Evolutionary conservation across 805 yeast species (phyloP).

Genomic region (Ogataea polymorpha): DNA sequence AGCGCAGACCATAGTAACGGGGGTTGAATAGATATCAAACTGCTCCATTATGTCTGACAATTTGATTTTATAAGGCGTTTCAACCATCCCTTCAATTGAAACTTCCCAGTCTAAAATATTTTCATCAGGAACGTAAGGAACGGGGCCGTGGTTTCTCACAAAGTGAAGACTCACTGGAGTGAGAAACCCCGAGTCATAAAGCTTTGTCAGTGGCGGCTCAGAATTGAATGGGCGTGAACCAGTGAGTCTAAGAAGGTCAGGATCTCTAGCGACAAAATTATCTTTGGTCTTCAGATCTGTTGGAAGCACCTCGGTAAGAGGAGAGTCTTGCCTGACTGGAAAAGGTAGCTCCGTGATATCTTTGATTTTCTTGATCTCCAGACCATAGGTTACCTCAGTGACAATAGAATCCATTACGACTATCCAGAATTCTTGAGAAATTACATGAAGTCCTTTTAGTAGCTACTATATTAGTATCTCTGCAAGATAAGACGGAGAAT

Average conservation of each 20-base stretch:
- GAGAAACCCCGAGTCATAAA: conserved; percentile 31
- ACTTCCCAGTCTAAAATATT: conserved; percentile 30
- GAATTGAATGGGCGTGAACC: conserved; percentile 36
- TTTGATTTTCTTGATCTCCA: conserved; percentile 1
- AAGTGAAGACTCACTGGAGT: conserved; percentile 33
- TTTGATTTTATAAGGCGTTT: conserved; percentile 26
- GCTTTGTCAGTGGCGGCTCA: conserved; percentile 31
- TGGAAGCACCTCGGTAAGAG: conserved; percentile 18
- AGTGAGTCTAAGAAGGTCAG: conserved; percentile 30
- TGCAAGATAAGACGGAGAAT: conserved; percentile 5
- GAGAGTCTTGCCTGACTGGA: conserved; percentile 18
- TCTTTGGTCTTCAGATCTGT: conserved; percentile 32
- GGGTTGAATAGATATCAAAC: conserved; percentile 32
- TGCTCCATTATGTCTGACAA: conserved; percentile 25
- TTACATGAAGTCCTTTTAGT: too few species aligned
- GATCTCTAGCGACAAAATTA: conserved; percentile 31
- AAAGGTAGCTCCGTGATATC: conserved; percentile 14
- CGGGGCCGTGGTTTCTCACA: conserved; percentile 37
- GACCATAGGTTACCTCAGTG: not conserved
- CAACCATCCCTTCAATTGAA: conserved; percentile 31
- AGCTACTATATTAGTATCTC: too few species aligned
- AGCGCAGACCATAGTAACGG: conserved; percentile 36
- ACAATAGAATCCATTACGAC: not conserved
- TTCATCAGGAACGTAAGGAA: conserved; percentile 25
- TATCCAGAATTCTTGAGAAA: too few species aligned